Conservation (phyloP, 441 rosid species). For the Gossypium trilobum region DNA sequence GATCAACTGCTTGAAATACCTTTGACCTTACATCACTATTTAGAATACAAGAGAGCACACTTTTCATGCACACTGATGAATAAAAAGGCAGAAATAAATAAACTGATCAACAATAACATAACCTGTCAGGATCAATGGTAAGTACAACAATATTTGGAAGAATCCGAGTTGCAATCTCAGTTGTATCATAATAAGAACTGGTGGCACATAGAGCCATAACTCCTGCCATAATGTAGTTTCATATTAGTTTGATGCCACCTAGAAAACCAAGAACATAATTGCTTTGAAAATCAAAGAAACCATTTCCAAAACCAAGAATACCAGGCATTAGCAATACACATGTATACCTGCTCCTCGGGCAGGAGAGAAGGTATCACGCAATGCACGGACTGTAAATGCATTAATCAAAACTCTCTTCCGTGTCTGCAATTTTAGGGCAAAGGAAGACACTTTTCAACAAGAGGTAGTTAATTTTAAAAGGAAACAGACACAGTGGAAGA, state of each 20-base stretch:
- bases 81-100: constrained; percentile 13
- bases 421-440: constrained; percentile 42
- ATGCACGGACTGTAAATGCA: constrained; percentile 97
- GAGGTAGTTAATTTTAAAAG: not conserved
- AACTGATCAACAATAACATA: constrained; percentile 14
- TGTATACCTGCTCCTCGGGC: constrained; percentile 96
- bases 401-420: constrained; percentile 94
- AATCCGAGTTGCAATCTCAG: constrained; percentile 86
- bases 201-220: constrained; percentile 95
- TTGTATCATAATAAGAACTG: constrained; percentile 73
- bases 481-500: not conserved
- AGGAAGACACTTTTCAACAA: constrained; percentile 19
- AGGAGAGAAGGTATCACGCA: constrained; percentile 91
- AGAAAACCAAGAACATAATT: constrained; percentile 4
- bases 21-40: constrained; percentile 86
- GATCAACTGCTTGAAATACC: constrained; percentile 92
- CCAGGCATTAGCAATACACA: not conserved
- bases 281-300: not conserved
- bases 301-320: not conserved
- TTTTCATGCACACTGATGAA: not conserved
- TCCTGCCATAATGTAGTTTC: constrained; percentile 40
- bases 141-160: constrained; percentile 83
- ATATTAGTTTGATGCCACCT: not conserved
- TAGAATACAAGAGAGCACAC: constrained; percentile 5
- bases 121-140: constrained; percentile 95